phyloP scores from a whole-genome alignment of 352 stramenopile genomes.

The Phytophthora crassamura region DNA sequence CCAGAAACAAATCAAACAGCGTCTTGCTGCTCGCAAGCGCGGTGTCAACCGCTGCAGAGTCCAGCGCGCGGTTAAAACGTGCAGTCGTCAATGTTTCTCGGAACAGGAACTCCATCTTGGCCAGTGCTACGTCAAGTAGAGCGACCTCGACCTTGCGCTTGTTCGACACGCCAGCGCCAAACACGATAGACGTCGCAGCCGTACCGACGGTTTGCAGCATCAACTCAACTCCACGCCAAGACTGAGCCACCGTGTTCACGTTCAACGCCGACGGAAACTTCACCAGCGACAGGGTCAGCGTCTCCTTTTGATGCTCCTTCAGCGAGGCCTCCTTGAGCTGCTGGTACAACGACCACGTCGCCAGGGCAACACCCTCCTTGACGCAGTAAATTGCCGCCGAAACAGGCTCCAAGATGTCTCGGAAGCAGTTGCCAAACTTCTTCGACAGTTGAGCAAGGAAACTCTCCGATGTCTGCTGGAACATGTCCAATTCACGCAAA shows the following conservation, averaged over 20 bases:
- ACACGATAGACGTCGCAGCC: constrained; percentile 49
- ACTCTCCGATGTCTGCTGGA: constrained; percentile 89
- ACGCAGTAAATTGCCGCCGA: constrained; percentile 77
- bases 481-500: constrained; percentile 87
- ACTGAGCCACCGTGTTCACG: constrained; percentile 43
- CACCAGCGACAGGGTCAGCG: constrained; percentile 59
- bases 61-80: constrained; percentile 27
- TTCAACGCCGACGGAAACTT: constrained; percentile 70
- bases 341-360: constrained; percentile 70
- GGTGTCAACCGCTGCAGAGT: constrained; percentile 36
- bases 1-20: constrained; percentile 86
- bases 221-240: constrained; percentile 84
- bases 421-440: constrained; percentile 80
- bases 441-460: constrained; percentile 70
- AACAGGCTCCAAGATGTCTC: constrained; percentile 87
- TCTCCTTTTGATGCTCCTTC: constrained; percentile 52
- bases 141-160: constrained; percentile 76
- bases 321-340: constrained; percentile 58
- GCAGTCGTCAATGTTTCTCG: constrained; percentile 44
- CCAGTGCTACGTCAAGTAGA: constrained; percentile 70
- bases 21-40: constrained; percentile 69
- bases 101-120: constrained; percentile 78
- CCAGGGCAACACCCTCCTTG: constrained; percentile 86
- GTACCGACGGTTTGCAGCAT: constrained; percentile 60
- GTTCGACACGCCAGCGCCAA: constrained; percentile 46